Percentiles rank a stretch among this genome's conserved stretches.
Evolutionary conservation across 495 filamentous ascomycete genomes (phyloP).

Genomic region (Xanthoparmelia taractica): DNA sequence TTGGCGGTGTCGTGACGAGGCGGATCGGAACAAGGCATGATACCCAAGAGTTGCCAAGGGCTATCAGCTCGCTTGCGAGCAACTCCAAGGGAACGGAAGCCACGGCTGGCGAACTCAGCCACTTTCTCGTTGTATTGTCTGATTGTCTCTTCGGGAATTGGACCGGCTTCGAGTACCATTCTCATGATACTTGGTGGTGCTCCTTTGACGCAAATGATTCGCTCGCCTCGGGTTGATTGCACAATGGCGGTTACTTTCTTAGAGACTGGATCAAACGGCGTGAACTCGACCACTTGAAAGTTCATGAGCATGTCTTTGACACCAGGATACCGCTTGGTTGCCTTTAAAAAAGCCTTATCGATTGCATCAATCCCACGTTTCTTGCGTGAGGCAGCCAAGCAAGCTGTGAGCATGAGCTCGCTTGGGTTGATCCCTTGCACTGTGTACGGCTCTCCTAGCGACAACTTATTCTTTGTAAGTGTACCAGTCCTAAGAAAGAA

Average conservation of each 20-base stretch:
- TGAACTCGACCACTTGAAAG: slow-evolving; percentile 73
- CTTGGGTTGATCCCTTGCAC: slow-evolving; percentile 69
- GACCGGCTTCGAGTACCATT: slow-evolving; percentile 74
- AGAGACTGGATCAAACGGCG: slow-evolving; percentile 87
- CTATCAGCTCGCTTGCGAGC: slow-evolving; percentile 72
- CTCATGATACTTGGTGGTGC: slow-evolving; percentile 77
- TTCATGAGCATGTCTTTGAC: slow-evolving; percentile 66
- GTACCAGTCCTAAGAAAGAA: slow-evolving; percentile 32
- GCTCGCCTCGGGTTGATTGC: slow-evolving; percentile 70
- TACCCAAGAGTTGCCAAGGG: slow-evolving; percentile 84
- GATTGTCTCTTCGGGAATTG: slow-evolving; percentile 63
- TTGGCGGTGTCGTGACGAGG: slow-evolving; percentile 85
- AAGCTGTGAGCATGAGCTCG: slow-evolving; percentile 86
- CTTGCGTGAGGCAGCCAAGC: slow-evolving; percentile 84
- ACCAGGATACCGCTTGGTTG: slow-evolving; percentile 66
- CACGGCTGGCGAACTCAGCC: slow-evolving; percentile 80
- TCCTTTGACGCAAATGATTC: slow-evolving; percentile 83
- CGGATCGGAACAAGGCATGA: slow-evolving; percentile 88
- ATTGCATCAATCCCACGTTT: slow-evolving; percentile 94
- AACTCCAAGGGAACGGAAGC: slow-evolving; percentile 87
- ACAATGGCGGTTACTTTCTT: slow-evolving; percentile 87
- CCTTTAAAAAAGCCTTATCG: slow-evolving; percentile 88
- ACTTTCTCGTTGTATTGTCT: slow-evolving; percentile 83
- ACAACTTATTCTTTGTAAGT: slow-evolving; percentile 86
- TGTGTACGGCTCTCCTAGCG: slow-evolving; percentile 75